These are phyloP conservation scores for Lumnitzera racemosa DNA, from an alignment of 345 rosid genomes.

Conservation along the genomic window DNA sequence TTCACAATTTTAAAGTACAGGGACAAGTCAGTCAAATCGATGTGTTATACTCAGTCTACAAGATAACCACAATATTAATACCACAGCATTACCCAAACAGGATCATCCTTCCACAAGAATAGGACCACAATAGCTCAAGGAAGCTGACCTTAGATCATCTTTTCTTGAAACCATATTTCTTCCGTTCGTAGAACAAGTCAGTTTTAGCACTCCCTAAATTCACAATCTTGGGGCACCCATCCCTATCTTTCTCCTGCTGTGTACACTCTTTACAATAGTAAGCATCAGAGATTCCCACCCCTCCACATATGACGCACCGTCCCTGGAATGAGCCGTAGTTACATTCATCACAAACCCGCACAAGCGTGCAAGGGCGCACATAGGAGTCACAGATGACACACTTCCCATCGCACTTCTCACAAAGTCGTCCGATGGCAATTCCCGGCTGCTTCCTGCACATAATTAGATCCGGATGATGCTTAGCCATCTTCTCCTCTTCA, in stretches of 20 bases:
- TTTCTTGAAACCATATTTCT: constrained; percentile 43
- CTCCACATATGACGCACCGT: constrained; percentile 40
- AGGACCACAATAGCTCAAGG: too few relatives aligned
- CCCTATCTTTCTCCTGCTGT: constrained; percentile 40
- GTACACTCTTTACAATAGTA: constrained; percentile 49
- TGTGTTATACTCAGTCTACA: too few relatives aligned
- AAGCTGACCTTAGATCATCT: constrained; percentile 12
- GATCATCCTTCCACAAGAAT: too few relatives aligned
- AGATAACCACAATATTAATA: too few relatives aligned
- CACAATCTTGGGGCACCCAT: constrained; percentile 42
- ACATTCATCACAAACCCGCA: constrained; percentile 39
- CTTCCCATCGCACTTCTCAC: constrained; percentile 41
- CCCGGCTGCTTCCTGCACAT: constrained; percentile 48
- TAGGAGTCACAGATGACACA: constrained; percentile 40
- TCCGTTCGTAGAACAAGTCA: constrained; percentile 32
- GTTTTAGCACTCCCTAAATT: constrained; percentile 37
- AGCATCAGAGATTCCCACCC: constrained; percentile 45
- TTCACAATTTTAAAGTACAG: too few relatives aligned
- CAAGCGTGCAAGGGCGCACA: constrained; percentile 42
- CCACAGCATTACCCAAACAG: too few relatives aligned
- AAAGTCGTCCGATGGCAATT: constrained; percentile 37
- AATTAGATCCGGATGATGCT: constrained; percentile 46
- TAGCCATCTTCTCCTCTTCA: constrained; percentile 25
- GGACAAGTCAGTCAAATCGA: too few relatives aligned
- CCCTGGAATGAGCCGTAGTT: constrained; percentile 44